Evolutionary conservation across 768 basidiomycete genomes (phyloP).

Genomic region (Fomitopsis pulvina): DNA sequence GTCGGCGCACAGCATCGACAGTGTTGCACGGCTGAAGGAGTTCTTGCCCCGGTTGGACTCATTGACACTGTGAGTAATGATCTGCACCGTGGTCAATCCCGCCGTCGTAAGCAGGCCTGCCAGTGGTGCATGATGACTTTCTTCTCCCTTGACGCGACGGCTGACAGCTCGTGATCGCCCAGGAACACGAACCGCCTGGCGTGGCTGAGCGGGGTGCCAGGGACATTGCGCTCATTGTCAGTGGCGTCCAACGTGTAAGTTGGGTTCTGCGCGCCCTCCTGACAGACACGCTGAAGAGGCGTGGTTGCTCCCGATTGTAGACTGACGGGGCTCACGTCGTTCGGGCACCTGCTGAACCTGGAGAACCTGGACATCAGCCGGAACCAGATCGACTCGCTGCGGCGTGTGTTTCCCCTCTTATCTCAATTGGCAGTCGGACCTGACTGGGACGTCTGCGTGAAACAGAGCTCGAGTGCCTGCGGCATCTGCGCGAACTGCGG

Average conservation of each 20-base stretch:
- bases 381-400: constrained; percentile 84
- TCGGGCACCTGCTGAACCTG: constrained; percentile 78
- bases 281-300: background rate
- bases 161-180: constrained; percentile 9
- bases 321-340: constrained; percentile 82
- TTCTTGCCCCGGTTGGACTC: constrained; percentile 78
- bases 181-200: constrained; percentile 71
- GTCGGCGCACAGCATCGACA: constrained; percentile 64
- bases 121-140: background rate
- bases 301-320: constrained; percentile 28
- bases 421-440: background rate
- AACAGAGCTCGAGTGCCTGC: constrained; percentile 76
- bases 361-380: constrained; percentile 87
- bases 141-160: too few species aligned
- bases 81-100: background rate
- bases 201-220: constrained; percentile 77
- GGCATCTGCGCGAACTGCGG: constrained; percentile 81
- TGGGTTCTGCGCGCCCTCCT: constrained; percentile 5
- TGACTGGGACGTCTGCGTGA: constrained; percentile 8
- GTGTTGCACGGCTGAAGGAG: constrained; percentile 81
- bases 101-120: background rate
- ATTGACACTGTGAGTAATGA: constrained; percentile 61
- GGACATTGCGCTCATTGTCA: constrained; percentile 67
- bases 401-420: constrained; percentile 49
- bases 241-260: constrained; percentile 69